Percentiles rank a stretch among this genome's conserved stretches.
These are phyloP conservation scores for Cladosporium oxysporum DNA, from an alignment of 2,329 filamentous ascomycete genomes.

Conservation along the genomic window DNA sequence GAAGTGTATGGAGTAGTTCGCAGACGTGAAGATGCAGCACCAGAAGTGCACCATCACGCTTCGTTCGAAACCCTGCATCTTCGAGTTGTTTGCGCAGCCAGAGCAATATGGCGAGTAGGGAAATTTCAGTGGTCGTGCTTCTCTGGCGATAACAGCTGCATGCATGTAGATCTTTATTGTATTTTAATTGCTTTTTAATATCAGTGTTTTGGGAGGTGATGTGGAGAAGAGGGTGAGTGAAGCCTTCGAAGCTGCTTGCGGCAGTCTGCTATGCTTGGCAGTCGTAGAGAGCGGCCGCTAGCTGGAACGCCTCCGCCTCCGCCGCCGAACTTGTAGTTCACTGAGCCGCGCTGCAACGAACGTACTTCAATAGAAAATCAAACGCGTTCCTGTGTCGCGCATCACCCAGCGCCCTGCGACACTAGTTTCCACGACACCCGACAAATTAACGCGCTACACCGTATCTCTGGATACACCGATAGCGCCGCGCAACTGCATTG, in stretches of 20 bases:
- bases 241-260: neutral
- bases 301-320: neutral
- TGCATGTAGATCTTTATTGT: too few relatives aligned
- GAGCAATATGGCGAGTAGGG: neutral
- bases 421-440: neutral
- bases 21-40: neutral
- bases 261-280: conserved; percentile 6
- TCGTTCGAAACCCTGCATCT: neutral
- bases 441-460: neutral
- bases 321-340: conserved; percentile 6
- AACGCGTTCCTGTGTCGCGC: conserved; percentile 14
- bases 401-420: neutral
- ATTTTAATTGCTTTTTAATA: neutral
- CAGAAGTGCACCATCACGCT: neutral
- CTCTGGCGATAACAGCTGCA: too few relatives aligned
- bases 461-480: neutral
- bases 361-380: neutral
- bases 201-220: neutral
- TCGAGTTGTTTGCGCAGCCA: neutral
- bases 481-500: neutral
- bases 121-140: neutral
- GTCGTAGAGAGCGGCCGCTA: neutral
- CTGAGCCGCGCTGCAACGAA: conserved; percentile 4
- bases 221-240: neutral
- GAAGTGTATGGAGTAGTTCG: neutral